Percentiles rank a stretch among this genome's conserved stretches.
phyloP scores from a whole-genome alignment of 1,284 basidiomycete species.

The Marasmius oreades region DNA sequence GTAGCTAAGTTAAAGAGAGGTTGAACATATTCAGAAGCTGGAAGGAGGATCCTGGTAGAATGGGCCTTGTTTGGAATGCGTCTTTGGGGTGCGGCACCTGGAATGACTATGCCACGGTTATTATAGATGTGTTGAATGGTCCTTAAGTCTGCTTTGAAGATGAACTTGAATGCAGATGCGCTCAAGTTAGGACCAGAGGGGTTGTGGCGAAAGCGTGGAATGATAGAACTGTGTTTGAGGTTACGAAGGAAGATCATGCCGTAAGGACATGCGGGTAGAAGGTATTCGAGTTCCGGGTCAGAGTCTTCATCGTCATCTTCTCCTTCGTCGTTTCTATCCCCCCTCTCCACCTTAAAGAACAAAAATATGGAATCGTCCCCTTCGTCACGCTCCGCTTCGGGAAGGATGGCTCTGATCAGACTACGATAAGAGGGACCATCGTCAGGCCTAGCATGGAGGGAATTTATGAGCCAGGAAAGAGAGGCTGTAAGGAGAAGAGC shows the following conservation, averaged over 20 bases:
- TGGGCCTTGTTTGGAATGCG: constrained; percentile 4
- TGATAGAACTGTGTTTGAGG: not conserved
- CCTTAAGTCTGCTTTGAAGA: not conserved
- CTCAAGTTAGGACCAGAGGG: not conserved
- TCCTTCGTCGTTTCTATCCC: not conserved
- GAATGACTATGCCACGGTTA: not conserved
- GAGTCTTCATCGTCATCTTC: no score
- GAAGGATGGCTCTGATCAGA: constrained; percentile 20
- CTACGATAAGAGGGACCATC: constrained; percentile 15
- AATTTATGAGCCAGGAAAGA: constrained; percentile 21
- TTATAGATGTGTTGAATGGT: not conserved
- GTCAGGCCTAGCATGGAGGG: constrained; percentile 22
- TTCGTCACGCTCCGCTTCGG: constrained; percentile 5
- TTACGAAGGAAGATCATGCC: constrained; percentile 4
- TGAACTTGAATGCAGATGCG: not conserved
- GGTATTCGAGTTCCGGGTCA: no score
- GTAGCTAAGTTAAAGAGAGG: not conserved
- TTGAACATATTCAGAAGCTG: not conserved
- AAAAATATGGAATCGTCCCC: not conserved
- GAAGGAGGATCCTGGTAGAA: not conserved
- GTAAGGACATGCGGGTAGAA: constrained; percentile 1
- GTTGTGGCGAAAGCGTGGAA: not conserved
- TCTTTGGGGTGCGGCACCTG: no score
- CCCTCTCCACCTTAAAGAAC: not conserved
- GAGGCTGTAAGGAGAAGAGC: constrained; percentile 21